phyloP scores from a whole-genome alignment of 768 basidiomycete genomes.

The Lentinula raphanica region DNA sequence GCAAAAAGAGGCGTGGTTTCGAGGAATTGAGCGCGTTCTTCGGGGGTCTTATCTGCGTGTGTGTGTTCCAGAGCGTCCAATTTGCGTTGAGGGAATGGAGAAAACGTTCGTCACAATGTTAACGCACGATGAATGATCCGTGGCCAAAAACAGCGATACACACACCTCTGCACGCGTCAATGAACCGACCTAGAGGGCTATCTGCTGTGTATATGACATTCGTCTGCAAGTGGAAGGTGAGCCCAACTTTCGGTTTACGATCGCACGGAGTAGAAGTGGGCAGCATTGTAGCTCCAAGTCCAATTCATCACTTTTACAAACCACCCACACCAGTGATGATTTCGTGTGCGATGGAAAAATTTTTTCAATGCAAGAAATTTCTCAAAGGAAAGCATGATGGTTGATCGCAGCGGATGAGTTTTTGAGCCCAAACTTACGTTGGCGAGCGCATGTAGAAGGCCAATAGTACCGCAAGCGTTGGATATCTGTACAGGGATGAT shows the following conservation, averaged over 20 bases:
- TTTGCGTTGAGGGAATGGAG: not conserved
- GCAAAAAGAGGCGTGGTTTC: conserved; percentile 74
- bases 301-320: too few species aligned
- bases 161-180: conserved; percentile 56
- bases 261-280: not conserved
- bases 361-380: too few species aligned
- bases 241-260: not conserved
- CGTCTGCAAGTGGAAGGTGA: conserved; percentile 33
- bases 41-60: conserved; percentile 54
- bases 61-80: too few species aligned
- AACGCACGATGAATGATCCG: too few species aligned
- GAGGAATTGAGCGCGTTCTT: conserved; percentile 70
- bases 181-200: conserved; percentile 62
- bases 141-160: not conserved
- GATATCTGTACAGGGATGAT: conserved; percentile 45
- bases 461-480: conserved; percentile 89
- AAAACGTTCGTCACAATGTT: too few species aligned
- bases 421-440: conserved; percentile 48
- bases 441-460: conserved; percentile 73
- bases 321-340: too few species aligned
- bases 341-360: too few species aligned
- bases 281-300: too few species aligned
- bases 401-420: too few species aligned
- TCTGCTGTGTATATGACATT: conserved; percentile 49
- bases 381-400: too few species aligned